A percentile compares a stretch with the other conserved stretches of the same genome.
Evolutionary conservation across 2,329 filamentous ascomycete species (phyloP).

Genomic region (Penicillium sp.): DNA sequence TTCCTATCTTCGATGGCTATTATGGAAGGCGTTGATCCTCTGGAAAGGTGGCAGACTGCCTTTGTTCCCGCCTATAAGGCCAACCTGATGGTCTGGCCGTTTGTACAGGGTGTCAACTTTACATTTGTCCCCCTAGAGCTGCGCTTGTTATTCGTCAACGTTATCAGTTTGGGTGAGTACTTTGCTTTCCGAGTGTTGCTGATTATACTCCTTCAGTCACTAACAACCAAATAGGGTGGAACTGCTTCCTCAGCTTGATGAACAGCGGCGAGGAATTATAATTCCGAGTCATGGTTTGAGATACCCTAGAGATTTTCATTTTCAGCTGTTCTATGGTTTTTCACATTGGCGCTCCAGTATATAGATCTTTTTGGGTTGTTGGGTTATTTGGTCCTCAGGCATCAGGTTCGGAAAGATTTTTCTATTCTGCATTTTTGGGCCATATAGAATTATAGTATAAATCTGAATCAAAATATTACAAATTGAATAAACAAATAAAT

Average conservation of each 20-base stretch:
- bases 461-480: neutral
- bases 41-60: conserved; percentile 68
- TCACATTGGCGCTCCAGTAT: conserved; percentile 10
- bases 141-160: conserved; percentile 80
- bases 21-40: conserved; percentile 65
- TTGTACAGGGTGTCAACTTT: conserved; percentile 83
- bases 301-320: conserved; percentile 21
- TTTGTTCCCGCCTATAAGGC: conserved; percentile 71
- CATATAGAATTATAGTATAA: neutral
- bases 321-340: conserved; percentile 5
- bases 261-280: conserved; percentile 46
- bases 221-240: conserved; percentile 48
- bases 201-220: neutral
- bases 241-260: conserved; percentile 57
- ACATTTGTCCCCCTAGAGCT: conserved; percentile 79
- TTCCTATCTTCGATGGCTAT: conserved; percentile 84
- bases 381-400: conserved; percentile 1
- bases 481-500: neutral
- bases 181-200: neutral
- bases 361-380: conserved; percentile 3
- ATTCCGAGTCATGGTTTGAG: conserved; percentile 31
- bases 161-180: conserved; percentile 65
- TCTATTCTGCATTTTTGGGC: neutral
- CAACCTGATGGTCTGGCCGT: conserved; percentile 87
- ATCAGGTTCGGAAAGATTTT: neutral